Base-by-base conservation (phyloP, 768 basidiomycete species). In the Boletus reticuloceps region DNA sequence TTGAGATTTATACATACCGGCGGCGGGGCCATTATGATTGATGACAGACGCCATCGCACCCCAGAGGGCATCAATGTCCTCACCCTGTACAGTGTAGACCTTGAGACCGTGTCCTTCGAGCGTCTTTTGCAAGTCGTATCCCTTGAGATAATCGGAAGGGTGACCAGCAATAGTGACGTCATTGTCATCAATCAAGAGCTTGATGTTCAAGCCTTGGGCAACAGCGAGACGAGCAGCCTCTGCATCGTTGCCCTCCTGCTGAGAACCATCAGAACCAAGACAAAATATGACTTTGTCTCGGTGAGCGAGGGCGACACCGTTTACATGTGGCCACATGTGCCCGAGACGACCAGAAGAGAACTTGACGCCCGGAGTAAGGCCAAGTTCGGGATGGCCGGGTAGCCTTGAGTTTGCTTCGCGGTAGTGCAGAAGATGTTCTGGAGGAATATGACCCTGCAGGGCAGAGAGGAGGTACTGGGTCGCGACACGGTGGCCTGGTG, bases 301-400 rank as follows among this genome's bases (percentile, higher is more conserved):
- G 73, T 94, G 83, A 34, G 91, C 91, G 47, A 94, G 70, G 8
- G 92, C 85, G 46, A 94, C 78, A 63, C 92, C 91, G 67, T 94
- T 94, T 50, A 94, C 88, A 58, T 89, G 71, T 0, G 91, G 86
- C 91, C 91, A 94, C 81, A 93, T 84, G 72, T 94, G 92, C 2
- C 92, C 92, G 19, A 94, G 81, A 67, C 92, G 88, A n/a, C 92
- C 92, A 1, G 91, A 94, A 4, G 91, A 93, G 74, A 94, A 94
- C 72, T 92, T 91, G 73, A 94, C 83, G 29, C 92, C 92, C n/a
- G 92, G 92, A 0, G 92, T 94, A 55, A 94, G 77, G 22, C 92
- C 92, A 8, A 94, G 78, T 72, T 94, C 92, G 14, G 92, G 92
- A 65, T 94, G 92, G 14, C 91, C 92, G 3, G 92, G 92, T 34